A percentile compares a stretch with the other conserved stretches of the same genome.
These are phyloP conservation scores for Jatropha curcas DNA, from an alignment of 345 rosid genomes.

Conservation along the genomic window DNA sequence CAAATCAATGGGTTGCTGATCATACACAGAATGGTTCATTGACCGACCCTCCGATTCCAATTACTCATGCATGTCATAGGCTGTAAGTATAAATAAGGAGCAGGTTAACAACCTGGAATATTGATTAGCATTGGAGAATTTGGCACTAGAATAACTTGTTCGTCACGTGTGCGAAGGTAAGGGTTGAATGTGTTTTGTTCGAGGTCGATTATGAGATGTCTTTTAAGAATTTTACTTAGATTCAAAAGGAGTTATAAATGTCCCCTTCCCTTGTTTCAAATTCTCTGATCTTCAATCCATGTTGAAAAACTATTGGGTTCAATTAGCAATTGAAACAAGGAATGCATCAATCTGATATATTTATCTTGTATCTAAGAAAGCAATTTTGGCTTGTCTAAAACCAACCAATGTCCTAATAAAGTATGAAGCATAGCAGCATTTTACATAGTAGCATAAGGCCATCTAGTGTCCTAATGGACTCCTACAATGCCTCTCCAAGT, in stretches of 20 bases:
- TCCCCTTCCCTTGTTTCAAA: background rate
- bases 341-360: no score
- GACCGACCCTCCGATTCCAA: slow-evolving; percentile 61
- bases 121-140: background rate
- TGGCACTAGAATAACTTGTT: background rate
- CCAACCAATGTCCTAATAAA: no score
- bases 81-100: slow-evolving; percentile 13
- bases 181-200: background rate
- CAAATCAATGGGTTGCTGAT: slow-evolving; percentile 66
- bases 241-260: background rate
- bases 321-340: no score
- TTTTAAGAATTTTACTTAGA: background rate
- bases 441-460: no score
- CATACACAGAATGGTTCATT: slow-evolving; percentile 59
- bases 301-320: no score
- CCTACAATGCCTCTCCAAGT: background rate
- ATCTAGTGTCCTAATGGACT: background rate
- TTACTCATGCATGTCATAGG: slow-evolving; percentile 62
- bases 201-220: background rate
- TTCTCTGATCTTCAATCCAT: background rate
- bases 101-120: background rate
- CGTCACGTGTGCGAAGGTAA: background rate
- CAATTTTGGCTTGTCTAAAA: no score
- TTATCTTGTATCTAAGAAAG: no score
- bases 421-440: no score